A percentile compares a stretch with the other conserved stretches of the same genome.
Conservation (phyloP, 306 rosid genomes). For the Alnus glutinosa region DNA sequence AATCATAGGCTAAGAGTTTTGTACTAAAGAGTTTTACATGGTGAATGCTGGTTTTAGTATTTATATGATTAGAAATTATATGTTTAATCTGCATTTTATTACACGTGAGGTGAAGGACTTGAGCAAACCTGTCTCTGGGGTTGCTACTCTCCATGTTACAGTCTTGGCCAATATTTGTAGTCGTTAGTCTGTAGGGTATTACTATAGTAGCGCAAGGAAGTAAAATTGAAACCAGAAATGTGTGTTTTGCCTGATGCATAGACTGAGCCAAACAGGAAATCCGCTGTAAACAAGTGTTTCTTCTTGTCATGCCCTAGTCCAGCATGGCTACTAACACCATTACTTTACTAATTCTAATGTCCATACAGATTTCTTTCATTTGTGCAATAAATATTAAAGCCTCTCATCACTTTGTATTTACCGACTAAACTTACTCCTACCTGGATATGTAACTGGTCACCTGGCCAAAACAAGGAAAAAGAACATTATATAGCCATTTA, state of each 20-base stretch:
- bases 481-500: neutral
- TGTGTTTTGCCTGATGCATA: neutral
- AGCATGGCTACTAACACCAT: neutral
- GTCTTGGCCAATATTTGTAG: neutral
- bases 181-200: neutral
- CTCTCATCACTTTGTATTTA: no score
- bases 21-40: neutral
- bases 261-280: neutral
- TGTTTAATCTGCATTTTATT: neutral
- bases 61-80: neutral
- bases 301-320: neutral
- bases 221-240: neutral
- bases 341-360: neutral
- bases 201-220: neutral
- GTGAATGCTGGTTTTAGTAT: neutral
- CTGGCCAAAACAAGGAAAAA: no score
- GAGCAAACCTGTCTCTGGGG: neutral
- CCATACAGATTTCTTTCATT: no score
- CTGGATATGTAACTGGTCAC: no score
- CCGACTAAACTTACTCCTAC: no score
- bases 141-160: no score
- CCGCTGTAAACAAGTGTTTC: neutral
- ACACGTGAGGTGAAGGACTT: neutral
- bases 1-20: slow-evolving; percentile 16
- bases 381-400: no score